Evolutionary conservation across 345 rosid species (phyloP), one percentile per base, ranked within the genome.

Genomic region (Citrus cavaleriei): DNA sequence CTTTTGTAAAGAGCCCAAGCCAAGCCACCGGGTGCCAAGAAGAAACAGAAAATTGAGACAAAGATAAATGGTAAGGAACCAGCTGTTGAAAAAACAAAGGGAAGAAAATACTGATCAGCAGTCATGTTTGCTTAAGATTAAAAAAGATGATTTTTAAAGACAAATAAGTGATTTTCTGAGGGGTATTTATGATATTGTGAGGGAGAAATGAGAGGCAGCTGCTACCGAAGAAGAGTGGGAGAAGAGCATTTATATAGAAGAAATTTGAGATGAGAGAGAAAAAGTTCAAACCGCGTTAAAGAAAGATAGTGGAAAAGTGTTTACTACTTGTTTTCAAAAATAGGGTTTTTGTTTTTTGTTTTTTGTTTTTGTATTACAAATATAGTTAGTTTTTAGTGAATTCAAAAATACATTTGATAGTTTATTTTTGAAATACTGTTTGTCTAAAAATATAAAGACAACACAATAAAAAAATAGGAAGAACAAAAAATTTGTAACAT

Each of bases 21-120:
- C 4, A 91, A 78, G 2, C 95, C 97, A 0, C 97, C 97, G 0
- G 94, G 93, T 14, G 86, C 74, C 2, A 89, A 35, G 75, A 84
- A 83, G 66, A 89, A 64, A n/a, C 90, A 77, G 77, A 82, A 74
- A 5, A 87, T 30, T 21, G 87, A 80, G 1, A 87, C 49, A 71
- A 89, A 70, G 38, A 87, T 68, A 42, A 81, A 63, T 10, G 85
- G 59, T 4, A 70, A 58, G 8, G 60, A 68, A 42, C 38, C 79
- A 63, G 73, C 65, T 62, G 73, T 70, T 62, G 28, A 63, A 70
- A 68, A 78, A 57, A 67, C 14, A 68, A 85, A 79, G 14, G 80
- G 42, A 28, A 78, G 67, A 58, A 73, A 60, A 76, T 73, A 57
- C 59, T 86, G 51, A 46, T 46, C 88, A 1, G 82, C 70, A 24